Evolutionary conservation across 1,284 basidiomycete species (phyloP), one percentile per base, ranked within the genome.

Genomic region (Tilletiopsis washingtonensis): DNA sequence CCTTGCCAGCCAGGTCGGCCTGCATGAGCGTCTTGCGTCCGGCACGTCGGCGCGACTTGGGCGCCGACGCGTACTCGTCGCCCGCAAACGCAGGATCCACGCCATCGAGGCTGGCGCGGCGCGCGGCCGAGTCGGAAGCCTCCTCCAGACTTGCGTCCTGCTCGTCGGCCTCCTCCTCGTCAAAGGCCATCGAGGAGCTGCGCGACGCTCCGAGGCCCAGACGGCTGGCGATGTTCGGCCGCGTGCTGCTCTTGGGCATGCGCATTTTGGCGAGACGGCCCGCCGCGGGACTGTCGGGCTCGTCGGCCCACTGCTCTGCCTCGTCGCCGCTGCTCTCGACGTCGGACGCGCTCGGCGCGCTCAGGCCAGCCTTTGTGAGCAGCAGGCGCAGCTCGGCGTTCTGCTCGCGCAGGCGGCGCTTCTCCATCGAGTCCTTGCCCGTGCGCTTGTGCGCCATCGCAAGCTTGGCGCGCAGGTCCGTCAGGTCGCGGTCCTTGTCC

Each of bases 391-490:
- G 56, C 48, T 67, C 63, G 4, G 49, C 51, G 27, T 64, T 61
- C 59, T 66, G 62, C 19, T 68, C 65, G 34, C 65, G 65, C 25
- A 64, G 57, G 20, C 56, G 53, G 25, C 66, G 65, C 60, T 62
- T 64, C 50, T 66, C 61, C 40, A 58, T 59, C 11, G 53, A 56
- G 38, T 69, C 67, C 51, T 67, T 67, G 25, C 63, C 64, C 14
- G 66, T 57, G 43, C 65, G 63, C 54, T 63, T 64, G 40, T 66
- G 59, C 5, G 65, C 67, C 21, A 67, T 48, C 12, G 61, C 58
- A 12, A 69, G 59, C 53, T 68, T 67, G 44, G 59, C 50, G 20
- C 65, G 65, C 29, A 69, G 53, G 37, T 64, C 65, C n/a, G 64
- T 55, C 1, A 57, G 54, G 38, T 68, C 65, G 43, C 57, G 55